Conservation (phyloP, 2,329 filamentous ascomycete species). For the Aureobasidium uvarum region DNA sequence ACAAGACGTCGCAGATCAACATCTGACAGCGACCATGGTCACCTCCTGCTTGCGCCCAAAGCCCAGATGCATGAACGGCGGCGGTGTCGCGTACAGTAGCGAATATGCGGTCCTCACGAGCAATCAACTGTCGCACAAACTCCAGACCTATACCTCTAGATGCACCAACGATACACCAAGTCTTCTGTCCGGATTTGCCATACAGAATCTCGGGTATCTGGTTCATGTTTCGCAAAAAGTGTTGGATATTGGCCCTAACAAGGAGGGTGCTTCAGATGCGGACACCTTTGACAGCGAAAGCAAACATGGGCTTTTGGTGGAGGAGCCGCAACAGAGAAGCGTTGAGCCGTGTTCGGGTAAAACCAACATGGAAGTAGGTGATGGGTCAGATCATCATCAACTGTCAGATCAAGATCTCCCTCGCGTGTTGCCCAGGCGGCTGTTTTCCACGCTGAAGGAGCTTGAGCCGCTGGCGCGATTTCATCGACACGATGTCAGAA, state of each 20-base stretch:
- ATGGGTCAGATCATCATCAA: conserved; percentile 4
- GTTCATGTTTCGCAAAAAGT: conserved; percentile 37
- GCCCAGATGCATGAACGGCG: conserved; percentile 42
- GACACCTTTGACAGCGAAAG: background rate
- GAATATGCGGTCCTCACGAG: conserved; percentile 50
- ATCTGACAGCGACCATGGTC: conserved; percentile 50
- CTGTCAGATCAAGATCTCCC: conserved; percentile 16
- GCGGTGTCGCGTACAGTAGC: conserved; percentile 51
- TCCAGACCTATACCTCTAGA: conserved; percentile 53
- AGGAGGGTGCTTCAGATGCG: background rate
- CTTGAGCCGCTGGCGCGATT: conserved; percentile 5
- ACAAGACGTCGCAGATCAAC: conserved; percentile 55
- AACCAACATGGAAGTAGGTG: conserved; percentile 1
- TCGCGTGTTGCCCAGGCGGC: conserved; percentile 1
- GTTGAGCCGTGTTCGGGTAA: conserved; percentile 17
- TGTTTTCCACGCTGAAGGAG: conserved; percentile 1
- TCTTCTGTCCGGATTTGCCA: conserved; percentile 42
- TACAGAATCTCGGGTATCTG: conserved; percentile 46
- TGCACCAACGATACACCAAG: conserved; percentile 50
- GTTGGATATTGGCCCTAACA: background rate
- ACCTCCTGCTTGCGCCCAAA: conserved; percentile 45
- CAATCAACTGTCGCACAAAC: conserved; percentile 52
- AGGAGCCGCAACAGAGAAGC: background rate
- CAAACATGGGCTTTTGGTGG: conserved; percentile 5
- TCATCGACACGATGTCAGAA: conserved; percentile 8